Percentiles rank a stretch among this genome's conserved stretches.
phyloP scores from a whole-genome alignment of 2,329 filamentous ascomycete species.

The Sporothrix pallida region DNA sequence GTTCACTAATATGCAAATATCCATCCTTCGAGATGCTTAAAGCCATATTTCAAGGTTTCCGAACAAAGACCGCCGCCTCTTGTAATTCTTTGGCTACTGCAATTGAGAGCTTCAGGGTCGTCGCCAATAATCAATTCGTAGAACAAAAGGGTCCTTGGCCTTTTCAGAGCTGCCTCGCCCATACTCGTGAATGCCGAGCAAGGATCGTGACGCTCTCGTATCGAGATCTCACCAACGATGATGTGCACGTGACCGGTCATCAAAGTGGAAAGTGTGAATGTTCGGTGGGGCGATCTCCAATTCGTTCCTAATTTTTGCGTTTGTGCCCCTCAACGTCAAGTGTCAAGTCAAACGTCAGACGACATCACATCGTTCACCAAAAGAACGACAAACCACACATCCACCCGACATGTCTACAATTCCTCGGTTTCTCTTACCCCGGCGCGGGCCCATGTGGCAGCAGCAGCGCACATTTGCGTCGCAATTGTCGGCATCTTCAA shows the following conservation, averaged over 20 bases:
- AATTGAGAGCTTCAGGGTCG: not conserved
- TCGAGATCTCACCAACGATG: not conserved
- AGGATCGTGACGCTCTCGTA: constrained; percentile 12
- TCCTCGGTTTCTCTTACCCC: constrained; percentile 71
- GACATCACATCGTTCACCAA: not conserved
- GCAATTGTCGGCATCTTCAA: constrained; percentile 26
- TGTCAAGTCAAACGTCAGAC: not conserved
- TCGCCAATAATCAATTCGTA: not conserved
- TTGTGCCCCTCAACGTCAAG: constrained; percentile 9
- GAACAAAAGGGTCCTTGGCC: not conserved
- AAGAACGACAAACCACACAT: constrained; percentile 9
- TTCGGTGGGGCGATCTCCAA: not conserved
- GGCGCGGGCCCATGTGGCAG: constrained; percentile 63
- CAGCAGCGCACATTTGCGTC: constrained; percentile 36
- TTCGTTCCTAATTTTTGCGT: constrained; percentile 11
- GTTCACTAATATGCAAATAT: constrained; percentile 12
- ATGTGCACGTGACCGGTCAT: not conserved
- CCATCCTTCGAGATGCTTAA: not conserved
- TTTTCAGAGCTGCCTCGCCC: not conserved
- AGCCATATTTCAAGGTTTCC: not conserved
- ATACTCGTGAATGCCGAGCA: constrained; percentile 1
- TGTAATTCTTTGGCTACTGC: not conserved
- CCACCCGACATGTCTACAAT: constrained; percentile 55
- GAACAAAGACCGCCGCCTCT: not conserved
- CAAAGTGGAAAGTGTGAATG: not conserved